Evolutionary conservation across 129 eudicot species (phyloP), one percentile per base, ranked within the genome.

Genomic region (Escallonia rubra): DNA sequence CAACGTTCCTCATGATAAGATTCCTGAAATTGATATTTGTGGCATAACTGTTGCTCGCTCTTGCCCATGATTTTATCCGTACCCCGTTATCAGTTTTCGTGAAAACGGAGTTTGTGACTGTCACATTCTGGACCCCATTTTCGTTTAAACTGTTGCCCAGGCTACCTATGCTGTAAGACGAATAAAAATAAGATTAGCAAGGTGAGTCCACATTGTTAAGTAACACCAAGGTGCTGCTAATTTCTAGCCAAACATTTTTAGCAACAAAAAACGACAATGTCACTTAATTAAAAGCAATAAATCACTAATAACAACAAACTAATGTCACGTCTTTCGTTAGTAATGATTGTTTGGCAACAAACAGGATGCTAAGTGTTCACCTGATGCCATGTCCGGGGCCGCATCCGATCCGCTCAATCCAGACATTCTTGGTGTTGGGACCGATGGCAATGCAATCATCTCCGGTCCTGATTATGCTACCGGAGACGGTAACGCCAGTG

Each of bases 351-450:
- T 23, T 23, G 34, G 34, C 34, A 23, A 23, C 34, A 23, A 23
- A 23, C 34, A 23, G 34, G 34, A 23, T 23, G 34, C 3, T 11
- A 4, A 3, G 57, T 12, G 6, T 10, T 41, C 75, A 90, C 95
- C 96, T 90, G 57, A 90, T 80, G 8, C 96, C 95, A 9, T 90
- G 95, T n/a, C 97, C 97, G 3, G 97, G 95, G 52, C 97, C 95
- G 14, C 97, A 90, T 39, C 75, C 78, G 23, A 86, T 78, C 6
- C 72, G 73, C 48, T 90, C 87, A 57, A 90, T 82, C 95, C 85
- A 87, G 55, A 90, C 39, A 57, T 84, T 87, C 4, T 70, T 81
- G 4, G 95, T 81, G 6, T 95, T 91, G 1, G 96, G 96, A 2
- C 96, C 96, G 7, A 90, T 47, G 4, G 96, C 86, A 15, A 90